Base-by-base conservation (phyloP, 306 rosid species). In the Macrotyloma uniflorum region DNA sequence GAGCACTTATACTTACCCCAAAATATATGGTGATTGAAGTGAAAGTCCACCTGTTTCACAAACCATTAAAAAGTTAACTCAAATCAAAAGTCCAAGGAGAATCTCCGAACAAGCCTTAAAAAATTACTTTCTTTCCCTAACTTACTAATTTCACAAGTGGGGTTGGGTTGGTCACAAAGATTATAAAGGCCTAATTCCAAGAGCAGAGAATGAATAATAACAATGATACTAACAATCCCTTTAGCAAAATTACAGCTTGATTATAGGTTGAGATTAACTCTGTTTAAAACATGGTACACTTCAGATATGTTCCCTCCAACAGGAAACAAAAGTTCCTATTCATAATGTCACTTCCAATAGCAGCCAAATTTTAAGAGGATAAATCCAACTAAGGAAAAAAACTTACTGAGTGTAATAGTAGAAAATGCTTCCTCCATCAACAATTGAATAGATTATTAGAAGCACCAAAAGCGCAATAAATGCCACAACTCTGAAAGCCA, bases 381-480 rank as follows among this genome's bases (percentile, higher is more conserved):
- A 80, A 42, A 76, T 63, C 9, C 2, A 83, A 51, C 4, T 58
- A 75, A 64, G 33, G 28, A 72, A 38, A 70, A 49, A 36, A 70
- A 72, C 95, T 85, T 85, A 94, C 99, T 93, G 97, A 63, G 99
- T 96, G 74, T 96, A 96, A 79, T 77, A 96, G 70, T 82, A 90
- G 84, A 96, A 91, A 38, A 96, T 91, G 87, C 73, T 63, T 8
- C 93, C 98, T 64, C 97, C 99, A 79, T 90, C 94, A 6, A 80
- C 86, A 40, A 38, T 75, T 61, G 88, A 90, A 45, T 91, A 85
- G 86, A 86, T 8, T 49, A 82, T 67, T 78, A 96, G 98, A 38
- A 96, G 89, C 23, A 83, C 86, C 84, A 93, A 68, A 79, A 96
- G 98, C 64, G 90, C 91, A 74, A 82, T n/a, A 74, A 96, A 96